Percentiles rank a stretch among this genome's conserved stretches.
Evolutionary conservation across 2,329 filamentous ascomycete species (phyloP).

Genomic region (Dothiorella sarmentorum): DNA sequence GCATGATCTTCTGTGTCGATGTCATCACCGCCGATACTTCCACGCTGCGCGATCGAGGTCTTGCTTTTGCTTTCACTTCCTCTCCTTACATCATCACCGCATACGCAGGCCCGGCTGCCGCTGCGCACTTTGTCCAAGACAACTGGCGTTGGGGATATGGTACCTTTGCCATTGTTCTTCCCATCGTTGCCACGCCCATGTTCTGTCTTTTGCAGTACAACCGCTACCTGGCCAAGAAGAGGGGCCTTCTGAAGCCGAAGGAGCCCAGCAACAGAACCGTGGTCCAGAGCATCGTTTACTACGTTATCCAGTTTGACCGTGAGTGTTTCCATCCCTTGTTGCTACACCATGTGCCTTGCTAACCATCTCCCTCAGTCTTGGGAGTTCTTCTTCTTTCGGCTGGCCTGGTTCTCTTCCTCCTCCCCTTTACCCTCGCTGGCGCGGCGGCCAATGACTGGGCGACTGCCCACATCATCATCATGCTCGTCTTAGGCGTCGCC

Average conservation of each 20-base stretch:
- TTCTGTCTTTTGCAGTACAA: conserved; percentile 2
- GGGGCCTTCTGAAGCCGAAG: conserved; percentile 46
- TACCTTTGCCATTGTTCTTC: conserved; percentile 62
- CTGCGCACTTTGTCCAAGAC: conserved; percentile 52
- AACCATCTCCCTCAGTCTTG: conserved; percentile 40
- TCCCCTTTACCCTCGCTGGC: conserved; percentile 54
- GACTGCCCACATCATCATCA: conserved; percentile 40
- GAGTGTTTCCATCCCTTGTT: conserved; percentile 47
- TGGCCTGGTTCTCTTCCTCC: conserved; percentile 62
- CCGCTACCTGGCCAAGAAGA: conserved; percentile 32
- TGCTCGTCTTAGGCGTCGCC: conserved; percentile 38
- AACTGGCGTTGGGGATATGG: conserved; percentile 69
- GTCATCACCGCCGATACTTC: conserved; percentile 69
- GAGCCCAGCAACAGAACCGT: conserved; percentile 45
- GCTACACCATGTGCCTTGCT: conserved; percentile 50
- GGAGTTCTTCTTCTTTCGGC: conserved; percentile 59
- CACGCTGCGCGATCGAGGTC: conserved; percentile 59
- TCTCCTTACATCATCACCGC: conserved; percentile 66
- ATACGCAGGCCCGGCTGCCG: conserved; percentile 59
- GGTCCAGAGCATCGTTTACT: conserved; percentile 49
- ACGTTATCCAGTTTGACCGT: conserved; percentile 59
- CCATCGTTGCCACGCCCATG: conserved; percentile 49
- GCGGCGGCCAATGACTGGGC: conserved; percentile 31
- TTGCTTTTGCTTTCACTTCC: conserved; percentile 60
- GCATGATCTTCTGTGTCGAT: conserved; percentile 59